Percentiles rank a stretch among this genome's conserved stretches.
These are phyloP conservation scores for Sporisorium sorghi DNA, from an alignment of 1,284 basidiomycete species.

Conservation along the genomic window DNA sequence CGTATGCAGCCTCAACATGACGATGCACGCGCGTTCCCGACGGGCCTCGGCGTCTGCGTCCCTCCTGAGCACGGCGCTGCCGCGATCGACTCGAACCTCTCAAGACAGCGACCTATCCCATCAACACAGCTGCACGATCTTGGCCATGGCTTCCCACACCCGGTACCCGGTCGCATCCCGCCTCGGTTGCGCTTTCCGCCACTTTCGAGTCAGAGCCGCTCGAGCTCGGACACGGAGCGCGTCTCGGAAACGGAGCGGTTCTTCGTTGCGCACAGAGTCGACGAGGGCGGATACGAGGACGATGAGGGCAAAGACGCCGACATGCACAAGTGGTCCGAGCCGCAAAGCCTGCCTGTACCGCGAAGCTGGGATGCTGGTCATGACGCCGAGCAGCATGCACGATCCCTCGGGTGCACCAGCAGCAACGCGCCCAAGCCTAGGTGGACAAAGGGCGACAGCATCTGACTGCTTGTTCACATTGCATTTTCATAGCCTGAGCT, in stretches of 20 bases:
- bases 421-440: not conserved
- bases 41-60: not conserved
- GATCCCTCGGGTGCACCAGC: not conserved
- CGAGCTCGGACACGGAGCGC: not conserved
- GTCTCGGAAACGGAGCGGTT: not conserved
- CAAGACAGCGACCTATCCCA: not conserved
- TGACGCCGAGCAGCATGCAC: not conserved
- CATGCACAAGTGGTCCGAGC: not conserved
- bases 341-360: not conserved
- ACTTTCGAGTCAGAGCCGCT: not conserved
- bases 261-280: constrained; percentile 3
- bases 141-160: constrained; percentile 7
- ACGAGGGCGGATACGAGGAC: not conserved
- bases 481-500: not conserved
- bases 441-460: not conserved
- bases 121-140: not conserved
- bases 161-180: constrained; percentile 4
- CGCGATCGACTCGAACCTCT: not conserved
- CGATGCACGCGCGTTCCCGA: not conserved
- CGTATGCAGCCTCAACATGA: not conserved
- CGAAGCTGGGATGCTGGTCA: not conserved
- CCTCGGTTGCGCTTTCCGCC: constrained; percentile 5
- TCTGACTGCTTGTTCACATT: no score
- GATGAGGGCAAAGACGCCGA: not conserved
- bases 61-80: not conserved